Base-by-base conservation (phyloP, 306 rosid species). In the Glycyrrhiza uralensis region DNA sequence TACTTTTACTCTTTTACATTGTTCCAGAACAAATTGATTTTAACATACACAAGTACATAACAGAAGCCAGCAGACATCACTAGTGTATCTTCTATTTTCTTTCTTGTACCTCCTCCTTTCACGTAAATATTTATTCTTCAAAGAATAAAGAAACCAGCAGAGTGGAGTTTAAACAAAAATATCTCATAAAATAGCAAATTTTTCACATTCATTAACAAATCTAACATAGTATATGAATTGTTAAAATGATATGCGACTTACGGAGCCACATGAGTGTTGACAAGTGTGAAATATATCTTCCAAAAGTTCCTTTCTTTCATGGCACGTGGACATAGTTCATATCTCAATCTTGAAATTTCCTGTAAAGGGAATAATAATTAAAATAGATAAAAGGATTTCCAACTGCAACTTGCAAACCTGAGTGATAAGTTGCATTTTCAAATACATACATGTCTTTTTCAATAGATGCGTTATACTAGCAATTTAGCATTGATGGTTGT, bases 311-410 rank as follows among this genome's bases (percentile, higher is more conserved):
- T 69, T 76, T 92, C 97, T 75, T 89, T 92, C 97, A 92, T 92
- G 51, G 69, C 55, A 42, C 97, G 96, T 1, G 97, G 97, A 47
- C 97, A 92, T 68, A 92, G 60, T 62, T 91, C 98, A 81, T 91
- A 94, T 87, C 99, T 89, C 85, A 95, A 85, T 83, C 87, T 89
- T 50, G 97, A 95, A 74, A 92, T 92, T 80, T 89, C 96, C 99
- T 92, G 88, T 55, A 79, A 78, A 17, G 57, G 57, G 52, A 70
- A 82, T n/a, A 80, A 52, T 33, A 73, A 59, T 50, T 44, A 50
- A 39, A 74, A 51, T 74, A 23, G 47, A 63, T 56, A 18, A 63
- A 5, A 1, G 19, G 1, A 60, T 30, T 35, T 10, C 39, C 14
- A 69, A 28, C 20, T 44, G 42, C 38, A 75, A 38, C 62, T 32